Evolutionary conservation across 2,329 filamentous ascomycete species (phyloP), one percentile per base, ranked within the genome.

Genomic region (Scedosporium boydii): DNA sequence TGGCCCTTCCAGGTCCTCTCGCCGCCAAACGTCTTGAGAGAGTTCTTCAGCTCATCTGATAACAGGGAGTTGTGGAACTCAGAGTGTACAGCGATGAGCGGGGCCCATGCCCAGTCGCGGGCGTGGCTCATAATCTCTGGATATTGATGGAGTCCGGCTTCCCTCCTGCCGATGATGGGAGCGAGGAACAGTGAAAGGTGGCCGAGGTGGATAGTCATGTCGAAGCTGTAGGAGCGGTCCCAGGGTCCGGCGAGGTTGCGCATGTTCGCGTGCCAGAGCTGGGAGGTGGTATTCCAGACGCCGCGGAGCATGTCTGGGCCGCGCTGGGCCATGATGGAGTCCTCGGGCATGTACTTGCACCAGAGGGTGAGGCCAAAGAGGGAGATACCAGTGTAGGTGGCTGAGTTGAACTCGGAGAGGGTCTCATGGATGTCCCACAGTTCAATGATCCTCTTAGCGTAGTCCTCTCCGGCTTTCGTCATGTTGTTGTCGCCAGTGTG

Each of bases 201-300:
- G 26, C 18, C 14, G n/a, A 34, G 26, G 55, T 72, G 87, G 6
- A 78, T 73, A 62, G 84, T 86, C 84, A 87, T 86, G 64, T 87
- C 84, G 63, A 80, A 87, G 0, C 84, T 84, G 65, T 87, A 87
- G 0, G 79, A 75, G 0, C 85, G 79, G 69, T 87, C 85, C 85
- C 85, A 87, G 0, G 85, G 85, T 0, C 85, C 85, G 2, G 84
- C 84, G 58, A 87, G 77, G 64, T 87, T 87, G 65, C 78, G 81
- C 72, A 87, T 70, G 1, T 78, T 76, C 0, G 84, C 79, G 61
- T 87, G 82, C 75, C 83, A 87, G 1, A 87, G 75, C 56, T 78
- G 66, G 0, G 76, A 75, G 1, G 83, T 74, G 3, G 77, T 75
- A 4, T 77, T 72, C 84, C 83, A 87, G 0, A 80, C 84, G 14